A percentile compares a stretch with the other conserved stretches of the same genome.
Conservation (phyloP, 352 stramenopile species). For the Phytophthora melonis region DNA sequence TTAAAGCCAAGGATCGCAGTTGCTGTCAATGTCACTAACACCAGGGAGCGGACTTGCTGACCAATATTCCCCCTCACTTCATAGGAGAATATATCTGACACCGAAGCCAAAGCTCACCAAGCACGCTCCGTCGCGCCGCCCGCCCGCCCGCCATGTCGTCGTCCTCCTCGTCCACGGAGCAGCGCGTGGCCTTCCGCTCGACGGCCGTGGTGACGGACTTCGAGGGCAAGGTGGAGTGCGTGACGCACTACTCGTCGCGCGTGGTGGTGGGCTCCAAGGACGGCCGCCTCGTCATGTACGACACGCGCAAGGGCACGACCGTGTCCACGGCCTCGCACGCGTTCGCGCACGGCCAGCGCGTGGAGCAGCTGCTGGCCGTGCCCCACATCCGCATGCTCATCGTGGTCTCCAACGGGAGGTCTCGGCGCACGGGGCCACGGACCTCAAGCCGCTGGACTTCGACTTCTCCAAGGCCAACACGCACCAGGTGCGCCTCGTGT, state of each 20-base stretch:
- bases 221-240: conserved; percentile 84
- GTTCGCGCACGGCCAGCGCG: conserved; percentile 75
- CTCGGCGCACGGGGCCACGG: conserved; percentile 77
- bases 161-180: conserved; percentile 15
- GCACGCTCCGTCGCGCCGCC: no score
- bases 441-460: conserved; percentile 79
- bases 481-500: conserved; percentile 74
- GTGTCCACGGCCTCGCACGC: conserved; percentile 68
- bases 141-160: conserved; percentile 32
- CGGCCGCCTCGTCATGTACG: conserved; percentile 86
- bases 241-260: conserved; percentile 90
- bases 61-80: no score
- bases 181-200: conserved; percentile 82
- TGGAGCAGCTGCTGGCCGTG: conserved; percentile 86
- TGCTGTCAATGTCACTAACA: no score
- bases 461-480: conserved; percentile 85
- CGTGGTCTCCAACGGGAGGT: conserved; percentile 82
- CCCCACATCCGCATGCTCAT: conserved; percentile 91
- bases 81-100: no score
- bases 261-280: conserved; percentile 86
- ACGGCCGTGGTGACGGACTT: conserved; percentile 79
- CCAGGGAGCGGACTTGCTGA: no score
- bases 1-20: no score
- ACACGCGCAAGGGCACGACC: conserved; percentile 84
- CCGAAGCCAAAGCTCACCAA: no score